Evolutionary conservation across 2,329 filamentous ascomycete genomes (phyloP).

Genomic region (Cadophora malorum): DNA sequence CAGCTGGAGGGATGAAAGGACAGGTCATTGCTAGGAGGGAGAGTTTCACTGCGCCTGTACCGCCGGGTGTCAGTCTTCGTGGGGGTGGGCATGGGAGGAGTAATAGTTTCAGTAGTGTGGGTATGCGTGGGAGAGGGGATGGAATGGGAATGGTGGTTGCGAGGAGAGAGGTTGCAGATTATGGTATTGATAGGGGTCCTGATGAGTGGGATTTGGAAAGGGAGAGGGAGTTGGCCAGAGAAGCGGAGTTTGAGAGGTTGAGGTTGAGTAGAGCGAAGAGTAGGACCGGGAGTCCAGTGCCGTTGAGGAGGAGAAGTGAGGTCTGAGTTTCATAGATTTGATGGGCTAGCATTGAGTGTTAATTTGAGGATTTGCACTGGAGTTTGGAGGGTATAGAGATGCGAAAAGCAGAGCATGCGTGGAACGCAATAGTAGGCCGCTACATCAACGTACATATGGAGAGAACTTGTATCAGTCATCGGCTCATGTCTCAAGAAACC

Average conservation of each 20-base stretch:
- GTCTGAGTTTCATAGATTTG: not conserved
- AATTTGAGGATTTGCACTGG: not conserved
- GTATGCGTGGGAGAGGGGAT: not conserved
- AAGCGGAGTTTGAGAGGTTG: slow-evolving; percentile 9
- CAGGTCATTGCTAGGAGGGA: not conserved
- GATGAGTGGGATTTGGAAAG: slow-evolving; percentile 1
- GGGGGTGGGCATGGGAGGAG: slow-evolving; percentile 2
- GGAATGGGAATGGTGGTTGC: not conserved
- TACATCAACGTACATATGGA: not conserved
- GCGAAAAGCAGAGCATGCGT: not conserved
- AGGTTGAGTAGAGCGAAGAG: not conserved
- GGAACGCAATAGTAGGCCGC: not conserved
- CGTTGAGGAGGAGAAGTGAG: slow-evolving; percentile 8
- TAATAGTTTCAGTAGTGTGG: slow-evolving; percentile 16
- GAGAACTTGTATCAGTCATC: not conserved
- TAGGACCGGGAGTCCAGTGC: slow-evolving; percentile 3
- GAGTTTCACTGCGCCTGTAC: slow-evolving; percentile 6
- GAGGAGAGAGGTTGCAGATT: slow-evolving; percentile 16
- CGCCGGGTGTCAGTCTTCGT: not conserved
- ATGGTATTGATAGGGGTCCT: slow-evolving; percentile 15
- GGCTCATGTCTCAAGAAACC: no score
- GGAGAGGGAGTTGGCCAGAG: not conserved
- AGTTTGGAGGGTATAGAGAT: not conserved
- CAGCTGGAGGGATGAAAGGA: not conserved
- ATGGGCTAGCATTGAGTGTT: not conserved